Base-by-base conservation (phyloP, 2,329 filamentous ascomycete species). In the Penicillium occitanis region DNA sequence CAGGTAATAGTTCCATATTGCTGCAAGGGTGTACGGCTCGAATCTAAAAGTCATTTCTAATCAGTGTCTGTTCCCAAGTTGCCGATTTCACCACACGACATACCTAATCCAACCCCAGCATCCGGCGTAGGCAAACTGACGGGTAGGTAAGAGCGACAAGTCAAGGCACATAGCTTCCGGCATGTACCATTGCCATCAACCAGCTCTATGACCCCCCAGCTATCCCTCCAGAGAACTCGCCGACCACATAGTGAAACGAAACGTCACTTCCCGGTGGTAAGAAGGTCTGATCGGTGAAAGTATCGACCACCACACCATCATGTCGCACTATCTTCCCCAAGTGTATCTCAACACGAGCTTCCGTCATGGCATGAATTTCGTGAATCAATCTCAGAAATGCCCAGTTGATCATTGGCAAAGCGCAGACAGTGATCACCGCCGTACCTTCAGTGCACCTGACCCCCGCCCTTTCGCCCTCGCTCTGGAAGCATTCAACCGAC, bases 161-260 rank as follows among this genome's bases (percentile, higher is more conserved):
- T 65, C 48, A 65, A 48, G 1, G 48, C 48, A 40, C 57, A 65
- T 25, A 44, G 40, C 11, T 61, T 44, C 25, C 46, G 37, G 11
- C 11, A n/a, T 11, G 19, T 30, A 13, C 19, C 48, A 19, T 53
- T 25, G 1, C 30, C 19, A 37, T 55, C 50, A 40, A 48, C 8
- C 10, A 65, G 50, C n/a, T 61, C 46, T 10, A 65, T 19, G 5
- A 65, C 50, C 64, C 64, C 13, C 64, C 64, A 13, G 57, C n/a
- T 8, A 50, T 61, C 6, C 57, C 50, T 25, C 44, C 48, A 3
- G 58, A 25, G 28, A 17, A 55, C 1, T 61, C 11, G 17, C 58
- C 30, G 50, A 46, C 0, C 19, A 17, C 48, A 10, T 44, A 35
- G 17, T 33, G 55, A 2, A 65, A 55, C 1, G 64, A 65, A 14